A percentile compares a stretch with the other conserved stretches of the same genome.
These are phyloP conservation scores for Scenedesmus sp. DNA, from an alignment of 163 green algal genomes.

Conservation along the genomic window DNA sequence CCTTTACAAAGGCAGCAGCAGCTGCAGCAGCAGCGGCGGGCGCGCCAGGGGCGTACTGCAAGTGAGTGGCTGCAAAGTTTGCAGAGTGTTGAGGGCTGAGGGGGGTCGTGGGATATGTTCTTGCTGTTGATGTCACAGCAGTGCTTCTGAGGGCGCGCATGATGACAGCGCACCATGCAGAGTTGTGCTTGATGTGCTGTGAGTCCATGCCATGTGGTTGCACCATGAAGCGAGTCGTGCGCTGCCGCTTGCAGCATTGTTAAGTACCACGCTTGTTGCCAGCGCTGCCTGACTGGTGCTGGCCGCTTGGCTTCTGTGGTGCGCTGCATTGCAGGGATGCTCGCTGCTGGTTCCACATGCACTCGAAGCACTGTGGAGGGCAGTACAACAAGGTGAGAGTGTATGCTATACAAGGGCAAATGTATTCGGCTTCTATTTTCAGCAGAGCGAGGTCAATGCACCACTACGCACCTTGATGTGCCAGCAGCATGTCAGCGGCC, in stretches of 20 bases:
- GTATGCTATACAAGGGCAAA: not conserved
- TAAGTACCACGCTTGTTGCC: no score
- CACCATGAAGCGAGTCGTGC: not conserved
- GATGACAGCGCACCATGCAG: not conserved
- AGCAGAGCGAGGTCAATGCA: no score
- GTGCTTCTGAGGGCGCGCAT: no score
- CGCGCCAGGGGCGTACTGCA: not conserved
- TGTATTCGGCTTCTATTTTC: no score
- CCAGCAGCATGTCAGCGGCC: no score
- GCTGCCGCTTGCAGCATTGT: no score
- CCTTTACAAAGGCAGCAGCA: slow-evolving; percentile 18
- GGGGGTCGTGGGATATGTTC: not conserved
- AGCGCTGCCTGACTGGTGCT: not conserved
- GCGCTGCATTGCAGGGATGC: not conserved
- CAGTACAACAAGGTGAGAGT: slow-evolving; percentile 10
- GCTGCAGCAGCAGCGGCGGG: slow-evolving; percentile 15
- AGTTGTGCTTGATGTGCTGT: not conserved
- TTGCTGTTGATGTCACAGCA: not conserved
- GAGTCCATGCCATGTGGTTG: not conserved
- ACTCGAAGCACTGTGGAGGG: slow-evolving; percentile 35
- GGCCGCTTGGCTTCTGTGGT: not conserved
- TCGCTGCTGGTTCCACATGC: slow-evolving; percentile 30
- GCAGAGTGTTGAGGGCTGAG: not conserved
- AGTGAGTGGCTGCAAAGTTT: not conserved
- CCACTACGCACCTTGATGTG: no score